Percentiles rank a stretch among this genome's conserved stretches.
Conservation (phyloP, 139 green algal species). For the Chlorella vulgaris region DNA sequence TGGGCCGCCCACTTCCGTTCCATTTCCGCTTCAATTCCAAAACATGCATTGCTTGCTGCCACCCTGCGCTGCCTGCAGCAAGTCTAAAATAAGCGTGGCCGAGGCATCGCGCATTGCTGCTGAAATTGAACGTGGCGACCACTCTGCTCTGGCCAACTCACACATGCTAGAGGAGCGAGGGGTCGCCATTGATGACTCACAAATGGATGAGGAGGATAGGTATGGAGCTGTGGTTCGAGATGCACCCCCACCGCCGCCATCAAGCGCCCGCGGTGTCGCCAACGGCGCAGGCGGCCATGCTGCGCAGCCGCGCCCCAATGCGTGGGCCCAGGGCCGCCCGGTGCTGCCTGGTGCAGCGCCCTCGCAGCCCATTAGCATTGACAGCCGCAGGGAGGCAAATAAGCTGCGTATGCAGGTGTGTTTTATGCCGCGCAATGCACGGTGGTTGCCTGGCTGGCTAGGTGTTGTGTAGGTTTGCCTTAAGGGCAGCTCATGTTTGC, state of each 20-base stretch:
- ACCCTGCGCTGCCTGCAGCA: conserved; percentile 3
- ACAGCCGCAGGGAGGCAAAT: conserved; percentile 42
- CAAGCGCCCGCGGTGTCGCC: neutral
- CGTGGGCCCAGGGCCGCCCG: conserved; percentile 16
- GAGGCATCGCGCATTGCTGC: conserved; percentile 79
- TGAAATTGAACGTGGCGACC: conserved; percentile 75
- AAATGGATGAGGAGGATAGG: conserved; percentile 87
- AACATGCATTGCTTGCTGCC: neutral
- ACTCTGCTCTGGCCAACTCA: conserved; percentile 51
- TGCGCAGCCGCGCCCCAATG: conserved; percentile 1
- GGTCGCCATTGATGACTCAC: conserved; percentile 57
- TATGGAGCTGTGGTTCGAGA: conserved; percentile 75
- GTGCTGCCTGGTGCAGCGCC: conserved; percentile 17
- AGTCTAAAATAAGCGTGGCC: conserved; percentile 67
- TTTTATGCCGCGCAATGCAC: neutral
- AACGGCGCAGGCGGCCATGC: neutral
- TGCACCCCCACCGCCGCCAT: neutral
- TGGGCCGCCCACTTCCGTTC: neutral
- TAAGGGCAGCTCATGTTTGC: neutral
- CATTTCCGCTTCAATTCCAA: neutral
- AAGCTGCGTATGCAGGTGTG: conserved; percentile 41
- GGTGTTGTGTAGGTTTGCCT: neutral
- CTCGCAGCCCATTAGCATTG: conserved; percentile 38
- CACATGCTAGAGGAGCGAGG: conserved; percentile 87
- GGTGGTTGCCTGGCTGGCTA: neutral